Conservation (phyloP, 139 green algal species). For the Chlamydomonas sp. region DNA sequence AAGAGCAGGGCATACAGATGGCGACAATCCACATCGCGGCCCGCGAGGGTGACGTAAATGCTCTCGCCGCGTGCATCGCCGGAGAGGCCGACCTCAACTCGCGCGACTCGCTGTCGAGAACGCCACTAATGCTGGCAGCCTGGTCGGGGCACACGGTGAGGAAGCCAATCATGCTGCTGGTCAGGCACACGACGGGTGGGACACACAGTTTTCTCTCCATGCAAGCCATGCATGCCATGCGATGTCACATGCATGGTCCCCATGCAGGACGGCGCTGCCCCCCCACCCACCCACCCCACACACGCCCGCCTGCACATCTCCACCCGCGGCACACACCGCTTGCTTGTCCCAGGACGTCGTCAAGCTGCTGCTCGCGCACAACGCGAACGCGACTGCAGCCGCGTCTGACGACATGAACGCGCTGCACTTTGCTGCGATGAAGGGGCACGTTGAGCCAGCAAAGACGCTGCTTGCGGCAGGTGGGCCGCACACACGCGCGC, state of each 20-base stretch:
- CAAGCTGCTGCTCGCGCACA: constrained; percentile 54
- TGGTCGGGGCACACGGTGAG: constrained; percentile 62
- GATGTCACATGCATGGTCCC: neutral
- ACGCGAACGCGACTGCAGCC: constrained; percentile 17
- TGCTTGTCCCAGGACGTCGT: constrained; percentile 36
- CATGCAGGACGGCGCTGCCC: neutral
- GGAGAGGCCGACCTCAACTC: constrained; percentile 24
- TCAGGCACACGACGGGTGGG: neutral
- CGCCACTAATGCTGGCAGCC: constrained; percentile 63
- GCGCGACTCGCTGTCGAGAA: constrained; percentile 48
- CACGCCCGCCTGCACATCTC: neutral
- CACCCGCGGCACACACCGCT: neutral
- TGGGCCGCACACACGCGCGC: constrained; percentile 1
- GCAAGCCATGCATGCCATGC: neutral
- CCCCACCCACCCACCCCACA: neutral
- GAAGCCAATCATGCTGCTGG: neutral
- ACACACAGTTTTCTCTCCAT: no score
- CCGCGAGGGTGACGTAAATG: constrained; percentile 17
- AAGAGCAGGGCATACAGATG: no score
- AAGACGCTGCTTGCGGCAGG: constrained; percentile 46
- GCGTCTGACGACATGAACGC: constrained; percentile 69
- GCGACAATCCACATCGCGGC: constrained; percentile 24
- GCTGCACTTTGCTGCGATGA: constrained; percentile 66
- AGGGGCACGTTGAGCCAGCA: constrained; percentile 46
- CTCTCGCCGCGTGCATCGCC: neutral